Evolutionary conservation across 169 alveolate genomes (phyloP).

Genomic region (Plasmodium fragile): DNA sequence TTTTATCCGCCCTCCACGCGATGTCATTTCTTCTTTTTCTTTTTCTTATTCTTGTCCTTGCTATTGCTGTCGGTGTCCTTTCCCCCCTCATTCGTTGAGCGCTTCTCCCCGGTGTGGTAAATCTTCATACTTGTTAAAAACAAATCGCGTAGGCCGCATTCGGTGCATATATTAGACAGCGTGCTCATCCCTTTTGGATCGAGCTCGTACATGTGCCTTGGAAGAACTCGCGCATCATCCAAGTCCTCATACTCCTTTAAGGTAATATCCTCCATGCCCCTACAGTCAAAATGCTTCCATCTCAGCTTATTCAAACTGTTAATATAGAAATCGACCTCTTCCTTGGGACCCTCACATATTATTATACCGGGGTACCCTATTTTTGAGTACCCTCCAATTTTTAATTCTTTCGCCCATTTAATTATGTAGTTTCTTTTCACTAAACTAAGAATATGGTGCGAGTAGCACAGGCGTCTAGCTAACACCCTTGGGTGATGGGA

Average conservation of each 20-base stretch:
- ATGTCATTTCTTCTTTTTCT: slow-evolving; percentile 8
- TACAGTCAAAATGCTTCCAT: slow-evolving; percentile 83
- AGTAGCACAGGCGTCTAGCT: slow-evolving; percentile 77
- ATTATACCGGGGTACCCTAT: slow-evolving; percentile 85
- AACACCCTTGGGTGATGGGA: slow-evolving; percentile 19
- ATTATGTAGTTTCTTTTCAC: slow-evolving; percentile 77
- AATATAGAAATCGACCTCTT: slow-evolving; percentile 79
- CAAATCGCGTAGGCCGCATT: slow-evolving; percentile 79
- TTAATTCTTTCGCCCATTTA: slow-evolving; percentile 83
- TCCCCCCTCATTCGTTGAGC: not conserved
- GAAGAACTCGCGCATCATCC: slow-evolving; percentile 76
- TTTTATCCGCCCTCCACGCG: not conserved
- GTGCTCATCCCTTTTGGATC: slow-evolving; percentile 80
- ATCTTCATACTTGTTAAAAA: slow-evolving; percentile 84
- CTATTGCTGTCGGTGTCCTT: slow-evolving; percentile 4
- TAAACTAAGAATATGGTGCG: slow-evolving; percentile 80
- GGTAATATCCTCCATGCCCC: slow-evolving; percentile 78
- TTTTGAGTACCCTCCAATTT: slow-evolving; percentile 83
- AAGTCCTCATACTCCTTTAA: slow-evolving; percentile 53
- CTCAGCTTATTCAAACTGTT: slow-evolving; percentile 81
- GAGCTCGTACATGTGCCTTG: slow-evolving; percentile 77
- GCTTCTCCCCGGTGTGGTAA: slow-evolving; percentile 31
- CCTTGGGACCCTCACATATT: slow-evolving; percentile 82
- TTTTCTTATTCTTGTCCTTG: slow-evolving; percentile 28
- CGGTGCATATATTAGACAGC: slow-evolving; percentile 78